Evolutionary conservation across 805 yeast genomes (phyloP).

Genomic region (Pichia thaimueangensis): DNA sequence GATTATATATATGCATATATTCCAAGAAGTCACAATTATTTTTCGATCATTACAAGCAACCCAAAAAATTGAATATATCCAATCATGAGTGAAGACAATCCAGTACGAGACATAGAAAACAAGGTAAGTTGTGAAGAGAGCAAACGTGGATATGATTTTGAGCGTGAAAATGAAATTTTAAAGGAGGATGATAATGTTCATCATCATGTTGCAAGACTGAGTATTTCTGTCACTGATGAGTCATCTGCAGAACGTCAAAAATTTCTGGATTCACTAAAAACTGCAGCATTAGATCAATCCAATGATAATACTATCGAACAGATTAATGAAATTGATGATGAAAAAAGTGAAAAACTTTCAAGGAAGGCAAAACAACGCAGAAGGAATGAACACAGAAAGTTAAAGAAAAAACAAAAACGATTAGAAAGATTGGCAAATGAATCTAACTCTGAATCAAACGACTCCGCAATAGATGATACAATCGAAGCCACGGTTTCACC

Average conservation of each 20-base stretch:
- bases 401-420: conserved; percentile 21
- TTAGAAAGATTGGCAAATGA: neutral
- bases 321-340: neutral
- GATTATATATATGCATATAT: no score
- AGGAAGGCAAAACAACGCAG: neutral
- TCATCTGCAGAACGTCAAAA: conserved; percentile 14
- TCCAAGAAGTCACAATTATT: no score
- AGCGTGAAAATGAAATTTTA: neutral
- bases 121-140: neutral
- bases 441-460: neutral
- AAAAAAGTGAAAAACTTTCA: neutral
- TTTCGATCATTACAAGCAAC: no score
- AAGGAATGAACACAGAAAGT: neutral
- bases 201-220: conserved; percentile 25
- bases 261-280: conserved; percentile 14
- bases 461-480: conserved; percentile 5
- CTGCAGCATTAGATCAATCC: no score
- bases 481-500: neutral
- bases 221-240: conserved; percentile 21
- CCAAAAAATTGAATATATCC: no score
- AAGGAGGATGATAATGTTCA: conserved; percentile 19
- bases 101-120: no score
- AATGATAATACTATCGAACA: neutral
- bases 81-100: no score
- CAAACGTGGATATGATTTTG: neutral